A percentile compares a stretch with the other conserved stretches of the same genome.
These are phyloP conservation scores for Penicillium freii DNA, from an alignment of 2,329 filamentous ascomycete genomes.

Conservation along the genomic window DNA sequence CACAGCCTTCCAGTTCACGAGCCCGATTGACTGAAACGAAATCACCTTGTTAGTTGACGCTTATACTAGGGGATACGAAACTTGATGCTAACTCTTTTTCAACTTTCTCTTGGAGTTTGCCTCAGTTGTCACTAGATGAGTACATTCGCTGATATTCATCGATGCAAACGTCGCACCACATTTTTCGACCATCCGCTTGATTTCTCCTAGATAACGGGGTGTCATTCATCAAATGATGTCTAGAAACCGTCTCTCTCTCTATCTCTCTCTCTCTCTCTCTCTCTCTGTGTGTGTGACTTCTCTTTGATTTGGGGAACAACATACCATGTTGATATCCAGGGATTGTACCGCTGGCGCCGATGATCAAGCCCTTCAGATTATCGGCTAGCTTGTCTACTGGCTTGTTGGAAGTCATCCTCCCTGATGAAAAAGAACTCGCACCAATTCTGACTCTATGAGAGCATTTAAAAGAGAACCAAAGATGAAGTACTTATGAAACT, in stretches of 20 bases:
- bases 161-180: constrained; percentile 31
- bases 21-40: constrained; percentile 36
- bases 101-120: constrained; percentile 22
- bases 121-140: constrained; percentile 34
- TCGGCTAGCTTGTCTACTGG: neutral
- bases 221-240: neutral
- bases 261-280: neutral
- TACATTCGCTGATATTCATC: constrained; percentile 26
- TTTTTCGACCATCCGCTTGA: constrained; percentile 29
- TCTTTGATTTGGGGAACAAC: neutral
- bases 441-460: neutral
- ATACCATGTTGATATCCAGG: constrained; percentile 48
- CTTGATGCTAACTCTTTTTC: constrained; percentile 23
- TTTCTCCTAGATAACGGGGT: constrained; percentile 16
- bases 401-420: neutral
- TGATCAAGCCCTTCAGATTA: constrained; percentile 23
- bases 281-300: neutral
- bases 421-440: neutral
- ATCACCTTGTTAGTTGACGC: neutral
- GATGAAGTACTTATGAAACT: neutral
- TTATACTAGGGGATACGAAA: neutral
- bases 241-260: neutral
- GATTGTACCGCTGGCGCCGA: constrained; percentile 61
- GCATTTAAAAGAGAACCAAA: neutral
- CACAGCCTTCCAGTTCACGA: constrained; percentile 47